phyloP scores from a whole-genome alignment of 495 filamentous ascomycete species.

The Hyaloscypha finlandica region DNA sequence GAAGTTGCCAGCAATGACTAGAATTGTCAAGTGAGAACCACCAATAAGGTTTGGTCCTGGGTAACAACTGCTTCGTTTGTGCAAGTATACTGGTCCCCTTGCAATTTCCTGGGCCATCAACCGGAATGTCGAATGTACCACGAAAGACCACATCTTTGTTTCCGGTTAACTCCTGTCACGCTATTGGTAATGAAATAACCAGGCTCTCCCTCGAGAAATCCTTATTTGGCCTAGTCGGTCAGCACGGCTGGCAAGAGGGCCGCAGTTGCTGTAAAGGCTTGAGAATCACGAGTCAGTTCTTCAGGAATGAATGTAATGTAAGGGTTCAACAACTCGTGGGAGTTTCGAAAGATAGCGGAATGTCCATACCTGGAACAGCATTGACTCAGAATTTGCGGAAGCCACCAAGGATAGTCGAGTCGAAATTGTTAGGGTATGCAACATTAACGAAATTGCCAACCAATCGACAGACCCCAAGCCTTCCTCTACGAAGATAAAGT shows the following conservation, averaged over 20 bases:
- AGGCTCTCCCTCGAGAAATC: neutral
- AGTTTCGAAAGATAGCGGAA: neutral
- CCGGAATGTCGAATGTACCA: constrained; percentile 2
- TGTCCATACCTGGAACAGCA: neutral
- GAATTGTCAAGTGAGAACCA: constrained; percentile 16
- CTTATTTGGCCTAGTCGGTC: neutral
- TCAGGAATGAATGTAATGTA: neutral
- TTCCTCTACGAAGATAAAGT: constrained; percentile 29
- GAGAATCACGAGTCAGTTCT: neutral
- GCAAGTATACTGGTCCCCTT: neutral
- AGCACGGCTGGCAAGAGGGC: constrained; percentile 11
- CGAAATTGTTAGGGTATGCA: constrained; percentile 27
- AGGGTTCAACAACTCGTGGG: neutral
- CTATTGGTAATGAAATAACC: constrained; percentile 15
- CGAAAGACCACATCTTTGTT: constrained; percentile 23
- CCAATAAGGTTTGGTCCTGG: constrained; percentile 4
- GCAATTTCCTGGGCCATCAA: constrained; percentile 12
- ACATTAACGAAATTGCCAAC: constrained; percentile 25
- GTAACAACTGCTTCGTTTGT: constrained; percentile 1
- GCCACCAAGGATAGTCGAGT: constrained; percentile 30
- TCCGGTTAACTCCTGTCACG: constrained; percentile 14
- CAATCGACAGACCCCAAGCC: constrained; percentile 31
- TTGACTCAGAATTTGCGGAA: constrained; percentile 11
- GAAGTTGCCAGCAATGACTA: constrained; percentile 18
- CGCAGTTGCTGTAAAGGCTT: neutral